Evolutionary conservation across 805 yeast genomes (phyloP).

Genomic region (Kluyveromyces wickerhamii): DNA sequence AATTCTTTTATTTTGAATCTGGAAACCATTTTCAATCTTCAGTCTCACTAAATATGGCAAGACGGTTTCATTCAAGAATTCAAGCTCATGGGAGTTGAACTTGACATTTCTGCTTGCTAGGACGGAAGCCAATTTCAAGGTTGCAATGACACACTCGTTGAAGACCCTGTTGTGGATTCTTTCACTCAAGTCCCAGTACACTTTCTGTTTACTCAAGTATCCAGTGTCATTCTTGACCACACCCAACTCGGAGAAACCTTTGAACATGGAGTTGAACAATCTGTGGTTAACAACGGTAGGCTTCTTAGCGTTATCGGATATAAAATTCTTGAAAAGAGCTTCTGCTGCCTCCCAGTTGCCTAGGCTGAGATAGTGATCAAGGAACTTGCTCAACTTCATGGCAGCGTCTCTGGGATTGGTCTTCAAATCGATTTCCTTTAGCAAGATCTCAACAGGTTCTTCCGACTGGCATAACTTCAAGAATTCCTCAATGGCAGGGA

Average conservation of each 20-base stretch:
- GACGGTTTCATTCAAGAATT: conserved; percentile 1
- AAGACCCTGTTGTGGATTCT: conserved; percentile 2
- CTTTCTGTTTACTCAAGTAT: conserved; percentile 12
- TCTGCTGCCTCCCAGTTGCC: conserved; percentile 21
- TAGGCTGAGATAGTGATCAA: conserved; percentile 8
- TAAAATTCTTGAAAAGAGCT: conserved; percentile 16
- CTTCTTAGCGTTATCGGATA: conserved; percentile 8
- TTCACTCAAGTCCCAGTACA: conserved; percentile 11
- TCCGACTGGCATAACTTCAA: conserved; percentile 17
- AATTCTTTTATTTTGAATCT: conserved; percentile 1
- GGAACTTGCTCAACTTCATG: conserved; percentile 1
- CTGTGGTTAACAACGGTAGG: conserved; percentile 5
- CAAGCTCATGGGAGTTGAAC: background rate
- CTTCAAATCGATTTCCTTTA: conserved; percentile 12
- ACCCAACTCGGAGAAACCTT: conserved; percentile 17
- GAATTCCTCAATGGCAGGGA: conserved; percentile 14
- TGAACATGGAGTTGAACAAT: conserved; percentile 15
- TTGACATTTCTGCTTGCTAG: conserved; percentile 1
- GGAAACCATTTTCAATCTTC: conserved; percentile 3
- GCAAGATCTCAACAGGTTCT: conserved; percentile 14
- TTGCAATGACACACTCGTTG: conserved; percentile 1
- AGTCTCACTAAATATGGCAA: conserved; percentile 4
- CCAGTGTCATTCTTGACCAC: conserved; percentile 11
- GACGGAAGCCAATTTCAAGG: conserved; percentile 1
- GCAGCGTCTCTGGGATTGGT: background rate